phyloP scores from a whole-genome alignment of 805 yeast genomes.

The Cyberlindnera suaveolens region DNA sequence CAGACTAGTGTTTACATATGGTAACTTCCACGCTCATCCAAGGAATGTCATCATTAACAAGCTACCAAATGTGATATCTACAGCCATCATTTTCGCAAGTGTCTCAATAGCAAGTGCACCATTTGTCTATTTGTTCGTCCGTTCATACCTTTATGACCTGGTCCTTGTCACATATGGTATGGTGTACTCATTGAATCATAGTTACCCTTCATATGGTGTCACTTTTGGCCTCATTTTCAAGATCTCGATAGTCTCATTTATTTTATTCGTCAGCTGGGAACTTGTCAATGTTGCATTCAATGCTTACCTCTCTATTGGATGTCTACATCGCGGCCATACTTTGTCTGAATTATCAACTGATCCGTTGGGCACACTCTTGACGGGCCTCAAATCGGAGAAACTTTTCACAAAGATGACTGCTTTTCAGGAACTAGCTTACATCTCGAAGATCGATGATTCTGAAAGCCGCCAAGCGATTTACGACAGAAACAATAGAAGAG shows the following conservation, averaged over 20 bases:
- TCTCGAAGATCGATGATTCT: slow-evolving; percentile 43
- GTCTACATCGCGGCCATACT: slow-evolving; percentile 60
- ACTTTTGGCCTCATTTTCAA: slow-evolving; percentile 27
- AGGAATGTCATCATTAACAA: slow-evolving; percentile 26
- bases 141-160: slow-evolving; percentile 37
- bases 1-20: slow-evolving; percentile 40
- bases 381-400: slow-evolving; percentile 52
- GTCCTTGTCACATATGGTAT: slow-evolving; percentile 27
- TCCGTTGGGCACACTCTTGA: slow-evolving; percentile 56
- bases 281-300: slow-evolving; percentile 48
- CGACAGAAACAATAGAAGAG: slow-evolving; percentile 38
- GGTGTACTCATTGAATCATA: slow-evolving; percentile 32
- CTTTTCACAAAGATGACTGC: slow-evolving; percentile 56
- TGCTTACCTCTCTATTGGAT: slow-evolving; percentile 66
- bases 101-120: slow-evolving; percentile 30
- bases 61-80: slow-evolving; percentile 29
- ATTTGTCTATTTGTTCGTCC: slow-evolving; percentile 32
- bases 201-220: slow-evolving; percentile 33
- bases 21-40: slow-evolving; percentile 32
- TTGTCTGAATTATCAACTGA: slow-evolving; percentile 52
- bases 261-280: slow-evolving; percentile 45
- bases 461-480: slow-evolving; percentile 50
- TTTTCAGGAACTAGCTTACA: slow-evolving; percentile 66
- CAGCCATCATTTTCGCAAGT: slow-evolving; percentile 30
- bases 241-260: slow-evolving; percentile 28